Base-by-base conservation (phyloP, 192 early-diverging fungal species). In the Linderina pennispora region DNA sequence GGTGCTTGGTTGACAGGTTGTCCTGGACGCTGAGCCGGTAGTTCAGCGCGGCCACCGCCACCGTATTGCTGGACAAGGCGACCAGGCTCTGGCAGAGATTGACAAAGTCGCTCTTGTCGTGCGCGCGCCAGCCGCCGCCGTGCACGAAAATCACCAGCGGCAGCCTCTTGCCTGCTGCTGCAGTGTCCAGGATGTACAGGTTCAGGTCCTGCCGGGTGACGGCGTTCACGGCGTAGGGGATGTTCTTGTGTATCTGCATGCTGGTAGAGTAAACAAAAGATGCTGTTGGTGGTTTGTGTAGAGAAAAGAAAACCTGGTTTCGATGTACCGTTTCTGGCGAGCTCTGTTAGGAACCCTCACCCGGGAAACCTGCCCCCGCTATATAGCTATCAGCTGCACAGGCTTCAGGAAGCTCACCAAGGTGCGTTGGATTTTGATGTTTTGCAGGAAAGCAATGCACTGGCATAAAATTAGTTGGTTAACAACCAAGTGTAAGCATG, bases 51-150 rank as follows among this genome's bases (percentile, higher is more conserved):
- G 86, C 88, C 8, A 89, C 82, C 8, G 66, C 67, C 10, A 79
- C 46, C 3, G 43, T 36, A 13, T 68, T 60, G 18, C 58, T 41
- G 2, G 60, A 18, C 25, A 34, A 23, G 2, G 11, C 5, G 8
- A 81, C 66, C 7, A 91, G 49, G 3, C 56, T 43, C 32, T 71
- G 36, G 21, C 72, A 83, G 8, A 90, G 48, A 18, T 61, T 33
- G 1, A 28, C 41, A 32, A 81, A 80, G 5, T 83, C 77, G 23
- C 48, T 34, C 57, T 89, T 90, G 58, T 89, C 86, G 36, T 84
- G 86, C 0, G 81, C 66, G 3, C 84, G 72, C 92, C 92, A 96
- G 11, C 88, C 86, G 3, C 92, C 92, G 18, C 92, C 90, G 60
- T 90, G 87, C 11, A 91, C 53, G 63, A 81, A 88, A 5, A 93